phyloP scores from a whole-genome alignment of 768 basidiomycete genomes.

The Sarcomyxa edulis region DNA sequence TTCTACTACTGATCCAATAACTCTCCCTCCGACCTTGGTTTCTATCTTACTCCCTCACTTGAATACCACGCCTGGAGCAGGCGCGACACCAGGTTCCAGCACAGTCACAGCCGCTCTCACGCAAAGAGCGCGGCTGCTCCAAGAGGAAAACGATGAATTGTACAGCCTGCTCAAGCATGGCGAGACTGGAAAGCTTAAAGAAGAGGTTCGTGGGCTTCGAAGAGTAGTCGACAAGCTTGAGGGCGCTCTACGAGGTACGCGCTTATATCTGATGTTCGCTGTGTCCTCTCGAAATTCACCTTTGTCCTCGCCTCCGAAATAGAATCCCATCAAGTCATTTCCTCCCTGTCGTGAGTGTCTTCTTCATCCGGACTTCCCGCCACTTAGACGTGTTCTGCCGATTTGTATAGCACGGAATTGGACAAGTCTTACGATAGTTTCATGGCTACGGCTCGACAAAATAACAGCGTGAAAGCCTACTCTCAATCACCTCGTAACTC shows the following conservation, averaged over 20 bases:
- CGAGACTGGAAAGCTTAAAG: conserved; percentile 78
- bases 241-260: conserved; percentile 68
- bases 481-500: conserved; percentile 44
- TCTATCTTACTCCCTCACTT: conserved; percentile 69
- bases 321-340: conserved; percentile 79
- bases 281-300: conserved; percentile 6
- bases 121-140: conserved; percentile 65
- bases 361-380: conserved; percentile 8
- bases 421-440: conserved; percentile 73
- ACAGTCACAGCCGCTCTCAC: conserved; percentile 72
- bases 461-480: conserved; percentile 30
- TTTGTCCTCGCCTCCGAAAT: conserved; percentile 7
- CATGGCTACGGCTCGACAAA: conserved; percentile 38
- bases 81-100: conserved; percentile 31
- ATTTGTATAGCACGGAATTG: conserved; percentile 54
- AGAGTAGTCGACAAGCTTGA: conserved; percentile 67
- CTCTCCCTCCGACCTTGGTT: conserved; percentile 66
- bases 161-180: conserved; percentile 69
- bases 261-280: conserved; percentile 7
- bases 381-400: conserved; percentile 11
- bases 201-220: conserved; percentile 69
- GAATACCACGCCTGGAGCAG: conserved; percentile 29
- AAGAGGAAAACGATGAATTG: conserved; percentile 86
- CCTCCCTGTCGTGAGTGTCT: conserved; percentile 62
- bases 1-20: conserved; percentile 54